Evolutionary conservation across 371 early-diverging fungal species (phyloP).

Genomic region (Actinomortierella ambigua): DNA sequence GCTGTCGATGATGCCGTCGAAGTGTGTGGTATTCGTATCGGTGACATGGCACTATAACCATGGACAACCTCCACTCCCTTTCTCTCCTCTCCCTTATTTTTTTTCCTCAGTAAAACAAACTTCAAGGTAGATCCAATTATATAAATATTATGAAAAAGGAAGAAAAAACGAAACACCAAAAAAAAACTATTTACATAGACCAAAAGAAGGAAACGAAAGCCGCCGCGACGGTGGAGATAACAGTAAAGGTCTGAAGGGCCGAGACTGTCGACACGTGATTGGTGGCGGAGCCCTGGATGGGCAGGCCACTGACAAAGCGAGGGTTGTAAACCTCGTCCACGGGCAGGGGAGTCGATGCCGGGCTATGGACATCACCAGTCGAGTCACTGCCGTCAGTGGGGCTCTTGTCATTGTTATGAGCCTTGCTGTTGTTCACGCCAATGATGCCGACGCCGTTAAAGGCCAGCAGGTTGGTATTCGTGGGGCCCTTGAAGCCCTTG

Average conservation of each 20-base stretch:
- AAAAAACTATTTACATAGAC: slow-evolving; percentile 13
- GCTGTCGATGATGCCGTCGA: slow-evolving; percentile 20
- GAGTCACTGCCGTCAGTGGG: neutral
- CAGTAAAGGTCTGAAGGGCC: slow-evolving; percentile 28
- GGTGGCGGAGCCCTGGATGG: slow-evolving; percentile 19
- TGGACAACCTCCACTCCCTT: too few relatives aligned
- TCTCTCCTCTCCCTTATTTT: too few relatives aligned
- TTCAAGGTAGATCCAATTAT: too few relatives aligned
- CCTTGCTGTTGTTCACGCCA: slow-evolving; percentile 8
- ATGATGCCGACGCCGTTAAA: slow-evolving; percentile 39
- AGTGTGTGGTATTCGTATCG: slow-evolving; percentile 41
- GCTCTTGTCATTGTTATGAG: neutral
- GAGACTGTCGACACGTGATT: slow-evolving; percentile 27
- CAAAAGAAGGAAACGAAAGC: slow-evolving; percentile 8
- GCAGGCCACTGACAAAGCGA: slow-evolving; percentile 16
- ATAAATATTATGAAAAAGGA: neutral
- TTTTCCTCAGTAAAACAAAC: too few relatives aligned
- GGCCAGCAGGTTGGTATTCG: slow-evolving; percentile 41
- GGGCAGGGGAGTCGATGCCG: neutral
- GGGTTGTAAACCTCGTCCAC: slow-evolving; percentile 7
- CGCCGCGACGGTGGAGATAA: slow-evolving; percentile 17
- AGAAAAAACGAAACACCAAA: neutral
- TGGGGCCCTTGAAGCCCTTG: slow-evolving; percentile 32
- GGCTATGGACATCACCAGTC: neutral
- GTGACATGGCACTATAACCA: slow-evolving; percentile 29